Percentiles rank a stretch among this genome's conserved stretches.
Evolutionary conservation across 441 rosid species (phyloP).

Genomic region (Croton laevigatus): DNA sequence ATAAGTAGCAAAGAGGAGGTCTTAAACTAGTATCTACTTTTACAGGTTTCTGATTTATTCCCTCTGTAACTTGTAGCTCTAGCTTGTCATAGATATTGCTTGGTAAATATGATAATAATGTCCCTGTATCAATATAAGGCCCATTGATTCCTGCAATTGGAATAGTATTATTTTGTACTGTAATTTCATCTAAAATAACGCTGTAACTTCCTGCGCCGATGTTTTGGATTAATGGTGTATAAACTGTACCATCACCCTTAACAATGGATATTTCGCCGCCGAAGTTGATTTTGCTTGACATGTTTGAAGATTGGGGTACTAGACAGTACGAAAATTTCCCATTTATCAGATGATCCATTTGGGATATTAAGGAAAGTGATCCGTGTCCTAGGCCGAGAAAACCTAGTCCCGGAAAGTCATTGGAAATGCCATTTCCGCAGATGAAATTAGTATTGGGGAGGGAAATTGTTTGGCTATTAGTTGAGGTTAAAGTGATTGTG

Average conservation of each 20-base stretch:
- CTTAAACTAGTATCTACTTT: background rate
- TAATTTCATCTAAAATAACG: background rate
- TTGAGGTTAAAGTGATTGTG: constrained; percentile 1
- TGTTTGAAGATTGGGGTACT: background rate
- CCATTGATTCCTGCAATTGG: too few relatives aligned
- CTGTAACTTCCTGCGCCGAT: background rate
- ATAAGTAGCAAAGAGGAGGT: constrained; percentile 10
- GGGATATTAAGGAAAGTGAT: background rate
- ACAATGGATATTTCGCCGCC: background rate
- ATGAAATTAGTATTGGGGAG: background rate
- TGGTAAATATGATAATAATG: constrained; percentile 4
- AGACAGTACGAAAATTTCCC: constrained; percentile 10
- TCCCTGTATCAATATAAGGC: constrained; percentile 1
- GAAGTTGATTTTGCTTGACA: background rate
- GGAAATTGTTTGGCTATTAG: background rate
- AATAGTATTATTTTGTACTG: background rate
- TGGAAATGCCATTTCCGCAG: background rate
- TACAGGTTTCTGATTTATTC: background rate
- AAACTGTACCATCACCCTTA: background rate
- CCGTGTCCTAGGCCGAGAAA: constrained; percentile 3
- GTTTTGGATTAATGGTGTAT: background rate
- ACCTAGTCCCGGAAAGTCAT: background rate
- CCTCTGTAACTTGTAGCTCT: background rate
- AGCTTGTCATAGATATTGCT: background rate
- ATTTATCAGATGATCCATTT: background rate